phyloP scores from a whole-genome alignment of 441 rosid genomes.

The Mallotus japonicus region DNA sequence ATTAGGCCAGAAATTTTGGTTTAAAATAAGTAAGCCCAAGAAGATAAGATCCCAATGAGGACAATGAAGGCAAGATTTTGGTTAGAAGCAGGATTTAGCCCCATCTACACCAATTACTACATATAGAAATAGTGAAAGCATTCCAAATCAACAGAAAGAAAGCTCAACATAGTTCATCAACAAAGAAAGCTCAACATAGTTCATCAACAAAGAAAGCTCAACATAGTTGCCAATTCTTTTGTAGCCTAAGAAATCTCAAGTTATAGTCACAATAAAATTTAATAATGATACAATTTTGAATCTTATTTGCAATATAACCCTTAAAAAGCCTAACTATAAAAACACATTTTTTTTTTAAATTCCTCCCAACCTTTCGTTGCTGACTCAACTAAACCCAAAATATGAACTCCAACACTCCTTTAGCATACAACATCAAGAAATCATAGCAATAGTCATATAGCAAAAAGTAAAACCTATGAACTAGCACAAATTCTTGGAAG shows the following conservation, averaged over 20 bases:
- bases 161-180: neutral
- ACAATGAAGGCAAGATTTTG: neutral
- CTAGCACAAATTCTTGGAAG: neutral
- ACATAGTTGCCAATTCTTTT: neutral
- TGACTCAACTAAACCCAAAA: too few species aligned
- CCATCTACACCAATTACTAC: neutral
- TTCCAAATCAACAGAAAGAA: neutral
- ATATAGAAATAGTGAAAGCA: neutral
- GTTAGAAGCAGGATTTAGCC: neutral
- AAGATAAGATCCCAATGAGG: neutral
- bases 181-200: neutral
- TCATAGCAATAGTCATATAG: too few species aligned
- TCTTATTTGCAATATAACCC: too few species aligned
- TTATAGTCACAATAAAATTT: neutral
- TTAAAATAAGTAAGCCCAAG: too few species aligned
- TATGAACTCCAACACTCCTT: too few species aligned
- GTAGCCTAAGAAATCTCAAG: neutral
- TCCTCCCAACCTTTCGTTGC: too few species aligned
- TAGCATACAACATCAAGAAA: too few species aligned
- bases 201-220: neutral
- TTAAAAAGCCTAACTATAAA: too few species aligned
- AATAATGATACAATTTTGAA: too few species aligned
- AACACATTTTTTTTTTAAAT: too few species aligned
- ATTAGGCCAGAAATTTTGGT: too few species aligned
- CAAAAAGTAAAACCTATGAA: too few species aligned